Percentiles rank a stretch among this genome's conserved stretches.
phyloP scores from a whole-genome alignment of 805 yeast species.

The Myxozyma monticola region DNA sequence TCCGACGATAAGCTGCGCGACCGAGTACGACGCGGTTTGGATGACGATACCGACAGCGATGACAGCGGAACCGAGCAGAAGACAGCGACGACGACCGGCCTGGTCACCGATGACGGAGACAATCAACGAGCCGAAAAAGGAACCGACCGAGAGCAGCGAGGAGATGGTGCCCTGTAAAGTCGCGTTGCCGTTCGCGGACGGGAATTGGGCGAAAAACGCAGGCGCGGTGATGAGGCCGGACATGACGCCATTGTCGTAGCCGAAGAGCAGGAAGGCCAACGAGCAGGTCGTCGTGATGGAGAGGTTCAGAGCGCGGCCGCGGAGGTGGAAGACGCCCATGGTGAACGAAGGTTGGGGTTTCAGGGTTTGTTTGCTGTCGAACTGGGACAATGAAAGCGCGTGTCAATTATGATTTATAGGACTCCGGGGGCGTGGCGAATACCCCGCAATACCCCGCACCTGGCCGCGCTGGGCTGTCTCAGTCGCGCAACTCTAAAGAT shows the following conservation, averaged over 20 bases:
- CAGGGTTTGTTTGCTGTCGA: no score
- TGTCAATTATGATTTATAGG: no score
- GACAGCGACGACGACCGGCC: conserved; percentile 9
- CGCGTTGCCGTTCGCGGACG: background rate
- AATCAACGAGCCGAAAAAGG: conserved; percentile 19
- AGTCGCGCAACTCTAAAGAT: no score
- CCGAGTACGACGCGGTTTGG: conserved; percentile 54
- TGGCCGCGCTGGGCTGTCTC: no score
- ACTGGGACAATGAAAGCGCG: no score
- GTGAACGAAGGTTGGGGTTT: no score
- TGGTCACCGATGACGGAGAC: conserved; percentile 10
- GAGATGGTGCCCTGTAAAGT: background rate
- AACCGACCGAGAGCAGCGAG: conserved; percentile 4
- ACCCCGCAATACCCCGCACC: no score
- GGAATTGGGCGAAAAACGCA: background rate
- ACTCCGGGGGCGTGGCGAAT: no score
- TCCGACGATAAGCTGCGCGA: conserved; percentile 66
- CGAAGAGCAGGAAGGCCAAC: background rate
- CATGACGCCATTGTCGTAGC: conserved; percentile 1
- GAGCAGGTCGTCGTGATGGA: background rate
- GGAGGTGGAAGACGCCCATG: background rate
- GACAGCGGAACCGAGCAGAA: background rate
- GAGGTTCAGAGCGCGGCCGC: background rate
- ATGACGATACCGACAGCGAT: conserved; percentile 49
- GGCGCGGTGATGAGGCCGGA: background rate